phyloP scores from a whole-genome alignment of 371 early-diverging fungal genomes.

The Haplosporangium sp. region DNA sequence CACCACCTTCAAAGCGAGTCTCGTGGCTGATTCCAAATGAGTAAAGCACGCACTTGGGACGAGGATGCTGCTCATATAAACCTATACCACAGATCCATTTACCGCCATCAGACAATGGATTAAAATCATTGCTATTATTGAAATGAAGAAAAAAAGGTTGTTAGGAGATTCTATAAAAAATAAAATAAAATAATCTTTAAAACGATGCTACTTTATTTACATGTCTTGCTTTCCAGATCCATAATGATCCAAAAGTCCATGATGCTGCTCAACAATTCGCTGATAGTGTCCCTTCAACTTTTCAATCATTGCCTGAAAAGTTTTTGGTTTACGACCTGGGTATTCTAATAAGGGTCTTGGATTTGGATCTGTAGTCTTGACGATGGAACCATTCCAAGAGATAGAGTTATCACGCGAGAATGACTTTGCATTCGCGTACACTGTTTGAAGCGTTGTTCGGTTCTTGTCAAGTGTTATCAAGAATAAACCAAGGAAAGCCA shows the following conservation, averaged over 20 bases:
- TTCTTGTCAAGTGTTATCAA: not conserved
- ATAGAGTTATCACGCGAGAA: constrained; percentile 2
- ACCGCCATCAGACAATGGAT: not conserved
- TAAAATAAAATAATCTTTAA: no score
- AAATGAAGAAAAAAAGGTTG: no score
- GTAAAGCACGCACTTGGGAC: constrained; percentile 49
- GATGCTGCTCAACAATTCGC: not conserved
- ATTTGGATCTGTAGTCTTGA: not conserved
- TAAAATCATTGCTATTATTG: no score
- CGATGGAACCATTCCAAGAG: not conserved
- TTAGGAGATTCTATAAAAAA: no score
- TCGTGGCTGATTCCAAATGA: constrained; percentile 52
- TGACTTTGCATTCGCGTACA: not conserved
- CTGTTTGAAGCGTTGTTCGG: not conserved
- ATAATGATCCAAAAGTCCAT: not conserved
- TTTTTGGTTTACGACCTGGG: not conserved
- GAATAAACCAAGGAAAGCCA: not conserved
- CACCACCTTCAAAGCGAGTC: constrained; percentile 45
- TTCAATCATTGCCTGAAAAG: not conserved
- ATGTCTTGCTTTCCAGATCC: not conserved
- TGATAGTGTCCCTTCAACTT: not conserved
- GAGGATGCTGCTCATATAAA: constrained; percentile 43
- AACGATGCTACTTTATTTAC: not conserved
- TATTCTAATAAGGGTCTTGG: not conserved
- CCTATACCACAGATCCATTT: constrained; percentile 52